These are phyloP conservation scores for Eimeria sp. DNA, from an alignment of 169 alveolate genomes.

Conservation along the genomic window DNA sequence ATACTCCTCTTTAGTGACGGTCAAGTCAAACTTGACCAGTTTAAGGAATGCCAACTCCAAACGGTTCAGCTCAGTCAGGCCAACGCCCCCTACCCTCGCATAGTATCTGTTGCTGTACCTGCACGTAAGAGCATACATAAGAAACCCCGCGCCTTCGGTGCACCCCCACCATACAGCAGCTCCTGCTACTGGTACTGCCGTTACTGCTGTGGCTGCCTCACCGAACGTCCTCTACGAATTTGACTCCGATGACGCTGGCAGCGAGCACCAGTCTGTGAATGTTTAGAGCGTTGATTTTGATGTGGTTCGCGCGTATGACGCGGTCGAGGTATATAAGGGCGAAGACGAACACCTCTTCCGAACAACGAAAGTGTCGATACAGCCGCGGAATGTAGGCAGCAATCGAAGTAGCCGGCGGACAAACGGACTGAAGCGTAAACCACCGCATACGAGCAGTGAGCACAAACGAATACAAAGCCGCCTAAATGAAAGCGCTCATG, in stretches of 20 bases:
- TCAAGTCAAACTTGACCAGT: slow-evolving; percentile 92
- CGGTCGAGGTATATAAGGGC: slow-evolving; percentile 67
- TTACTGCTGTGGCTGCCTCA: slow-evolving; percentile 26
- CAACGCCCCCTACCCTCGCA: slow-evolving; percentile 97
- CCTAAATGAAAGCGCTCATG: background rate
- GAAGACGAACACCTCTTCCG: slow-evolving; percentile 72
- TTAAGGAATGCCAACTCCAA: slow-evolving; percentile 94
- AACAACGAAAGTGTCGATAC: slow-evolving; percentile 70
- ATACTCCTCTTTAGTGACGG: slow-evolving; percentile 92
- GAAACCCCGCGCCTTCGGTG: background rate
- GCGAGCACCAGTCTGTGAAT: slow-evolving; percentile 68
- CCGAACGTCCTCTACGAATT: slow-evolving; percentile 72
- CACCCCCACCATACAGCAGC: background rate
- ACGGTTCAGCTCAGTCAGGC: slow-evolving; percentile 92
- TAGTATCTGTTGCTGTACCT: slow-evolving; percentile 93
- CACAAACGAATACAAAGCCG: background rate
- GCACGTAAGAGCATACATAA: background rate
- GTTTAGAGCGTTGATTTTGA: slow-evolving; percentile 65
- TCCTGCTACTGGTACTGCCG: background rate
- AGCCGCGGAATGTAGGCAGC: slow-evolving; percentile 69
- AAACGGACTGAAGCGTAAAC: slow-evolving; percentile 42
- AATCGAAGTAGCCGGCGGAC: slow-evolving; percentile 71
- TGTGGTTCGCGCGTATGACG: slow-evolving; percentile 63
- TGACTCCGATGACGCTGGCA: slow-evolving; percentile 67
- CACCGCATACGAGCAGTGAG: background rate